These are phyloP conservation scores for Parascedosporium putredinis DNA, from an alignment of 2,329 filamentous ascomycete species.

Conservation along the genomic window DNA sequence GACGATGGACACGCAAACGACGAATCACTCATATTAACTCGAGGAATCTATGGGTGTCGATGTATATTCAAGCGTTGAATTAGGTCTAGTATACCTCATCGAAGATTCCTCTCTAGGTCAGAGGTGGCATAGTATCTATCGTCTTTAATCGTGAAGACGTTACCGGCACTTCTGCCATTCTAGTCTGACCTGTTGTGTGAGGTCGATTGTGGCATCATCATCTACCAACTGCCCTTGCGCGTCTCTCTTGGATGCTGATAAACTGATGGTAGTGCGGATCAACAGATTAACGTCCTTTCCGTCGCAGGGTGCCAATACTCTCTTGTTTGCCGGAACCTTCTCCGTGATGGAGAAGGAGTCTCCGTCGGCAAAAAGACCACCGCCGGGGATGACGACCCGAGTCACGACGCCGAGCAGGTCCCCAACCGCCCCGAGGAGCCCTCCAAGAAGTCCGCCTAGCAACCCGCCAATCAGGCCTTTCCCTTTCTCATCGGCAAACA, in stretches of 20 bases:
- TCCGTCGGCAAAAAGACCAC: constrained; percentile 2
- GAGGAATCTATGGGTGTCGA: too few relatives aligned
- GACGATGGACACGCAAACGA: too few relatives aligned
- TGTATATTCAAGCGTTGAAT: too few relatives aligned
- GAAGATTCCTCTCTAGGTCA: too few relatives aligned
- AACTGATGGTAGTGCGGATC: background rate
- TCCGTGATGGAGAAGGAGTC: constrained; percentile 2
- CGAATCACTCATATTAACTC: too few relatives aligned
- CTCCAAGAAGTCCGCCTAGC: constrained; percentile 1
- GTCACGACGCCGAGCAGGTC: constrained; percentile 4
- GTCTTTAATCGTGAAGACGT: too few relatives aligned
- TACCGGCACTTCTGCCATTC: constrained; percentile 7
- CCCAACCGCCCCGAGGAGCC: background rate
- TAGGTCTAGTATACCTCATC: too few relatives aligned
- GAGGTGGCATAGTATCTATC: too few relatives aligned
- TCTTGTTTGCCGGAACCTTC: background rate
- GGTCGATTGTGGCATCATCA: constrained; percentile 7
- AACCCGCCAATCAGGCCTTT: background rate
- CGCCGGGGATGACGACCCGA: background rate
- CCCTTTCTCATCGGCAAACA: constrained; percentile 1
- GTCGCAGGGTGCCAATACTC: constrained; percentile 4
- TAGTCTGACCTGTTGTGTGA: constrained; percentile 7
- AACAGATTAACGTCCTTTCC: constrained; percentile 4
- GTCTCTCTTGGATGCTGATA: background rate
- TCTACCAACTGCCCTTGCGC: background rate